A percentile compares a stretch with the other conserved stretches of the same genome.
Conservation (phyloP, 768 basidiomycete genomes). For the Boletus vermiculosoides region DNA sequence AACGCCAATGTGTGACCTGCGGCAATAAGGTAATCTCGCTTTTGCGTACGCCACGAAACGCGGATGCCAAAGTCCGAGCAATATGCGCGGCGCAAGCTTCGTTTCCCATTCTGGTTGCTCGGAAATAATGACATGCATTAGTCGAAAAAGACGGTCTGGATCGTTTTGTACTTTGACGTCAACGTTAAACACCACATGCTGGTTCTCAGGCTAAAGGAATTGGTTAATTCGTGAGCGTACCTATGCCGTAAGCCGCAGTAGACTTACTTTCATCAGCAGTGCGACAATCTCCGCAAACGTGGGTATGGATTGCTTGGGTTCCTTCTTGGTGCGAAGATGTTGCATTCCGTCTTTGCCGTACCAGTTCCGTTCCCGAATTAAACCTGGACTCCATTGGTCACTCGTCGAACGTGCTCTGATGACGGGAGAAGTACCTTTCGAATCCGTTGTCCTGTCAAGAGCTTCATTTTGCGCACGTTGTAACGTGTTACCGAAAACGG, state of each 20-base stretch:
- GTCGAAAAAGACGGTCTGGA: conserved; percentile 75
- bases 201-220: conserved; percentile 60
- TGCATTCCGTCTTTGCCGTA: conserved; percentile 69
- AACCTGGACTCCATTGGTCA: conserved; percentile 41
- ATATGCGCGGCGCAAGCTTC: conserved; percentile 71
- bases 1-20: conserved; percentile 80
- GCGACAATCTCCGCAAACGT: conserved; percentile 84
- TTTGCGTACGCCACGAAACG: conserved; percentile 80
- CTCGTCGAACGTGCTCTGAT: conserved; percentile 27
- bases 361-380: conserved; percentile 72
- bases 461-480: conserved; percentile 39
- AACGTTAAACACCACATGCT: conserved; percentile 76
- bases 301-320: conserved; percentile 84
- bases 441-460: conserved; percentile 80
- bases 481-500: conserved; percentile 22
- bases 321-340: conserved; percentile 74
- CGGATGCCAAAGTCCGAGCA: conserved; percentile 90
- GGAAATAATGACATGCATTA: conserved; percentile 72
- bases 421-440: conserved; percentile 44
- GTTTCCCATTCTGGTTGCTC: conserved; percentile 71
- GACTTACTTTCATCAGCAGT: conserved; percentile 70
- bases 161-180: conserved; percentile 95
- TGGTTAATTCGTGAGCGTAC: conserved; percentile 3
- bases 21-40: conserved; percentile 74
- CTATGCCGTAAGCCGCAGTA: conserved; percentile 6